These are phyloP conservation scores for Dendrocalamus latiflorus DNA, from an alignment of 202 grass and related monocot genomes.

Conservation along the genomic window DNA sequence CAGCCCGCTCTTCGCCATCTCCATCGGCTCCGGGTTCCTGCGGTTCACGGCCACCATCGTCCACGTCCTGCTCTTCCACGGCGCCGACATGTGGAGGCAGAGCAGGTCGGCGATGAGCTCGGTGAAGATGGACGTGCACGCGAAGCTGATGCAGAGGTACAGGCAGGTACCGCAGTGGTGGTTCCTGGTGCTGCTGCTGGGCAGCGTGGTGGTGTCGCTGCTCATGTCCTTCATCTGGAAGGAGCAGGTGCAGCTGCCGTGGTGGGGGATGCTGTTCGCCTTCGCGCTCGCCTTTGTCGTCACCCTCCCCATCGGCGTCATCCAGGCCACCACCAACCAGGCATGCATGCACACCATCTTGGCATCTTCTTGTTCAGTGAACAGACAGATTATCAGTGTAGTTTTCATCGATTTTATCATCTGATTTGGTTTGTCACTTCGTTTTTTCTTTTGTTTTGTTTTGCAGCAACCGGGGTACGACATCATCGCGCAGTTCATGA, in stretches of 20 bases:
- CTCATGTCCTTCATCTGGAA: constrained; percentile 83
- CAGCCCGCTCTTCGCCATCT: constrained; percentile 93
- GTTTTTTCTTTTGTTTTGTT: neutral
- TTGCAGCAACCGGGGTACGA: constrained; percentile 94
- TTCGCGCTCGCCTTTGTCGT: constrained; percentile 89
- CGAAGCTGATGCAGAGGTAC: constrained; percentile 80
- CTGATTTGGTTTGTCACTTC: neutral
- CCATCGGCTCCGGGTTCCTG: constrained; percentile 90
- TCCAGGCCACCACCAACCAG: constrained; percentile 99
- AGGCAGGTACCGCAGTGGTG: constrained; percentile 98
- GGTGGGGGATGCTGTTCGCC: constrained; percentile 99
- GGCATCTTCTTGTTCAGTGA: neutral
- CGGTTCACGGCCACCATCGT: constrained; percentile 86
- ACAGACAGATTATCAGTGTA: too few relatives aligned
- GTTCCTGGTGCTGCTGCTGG: constrained; percentile 74
- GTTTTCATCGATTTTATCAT: neutral
- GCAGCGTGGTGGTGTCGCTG: constrained; percentile 77
- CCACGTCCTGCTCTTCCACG: constrained; percentile 86
- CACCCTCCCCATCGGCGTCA: constrained; percentile 94
- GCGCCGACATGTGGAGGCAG: constrained; percentile 90
- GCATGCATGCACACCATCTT: neutral
- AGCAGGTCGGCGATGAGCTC: constrained; percentile 73
- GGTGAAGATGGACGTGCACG: constrained; percentile 65
- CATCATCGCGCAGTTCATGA: constrained; percentile 99
- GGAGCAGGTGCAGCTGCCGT: constrained; percentile 83